These are phyloP conservation scores for Fusarium drepaniforme DNA, from an alignment of 2,329 filamentous ascomycete species.

Conservation along the genomic window DNA sequence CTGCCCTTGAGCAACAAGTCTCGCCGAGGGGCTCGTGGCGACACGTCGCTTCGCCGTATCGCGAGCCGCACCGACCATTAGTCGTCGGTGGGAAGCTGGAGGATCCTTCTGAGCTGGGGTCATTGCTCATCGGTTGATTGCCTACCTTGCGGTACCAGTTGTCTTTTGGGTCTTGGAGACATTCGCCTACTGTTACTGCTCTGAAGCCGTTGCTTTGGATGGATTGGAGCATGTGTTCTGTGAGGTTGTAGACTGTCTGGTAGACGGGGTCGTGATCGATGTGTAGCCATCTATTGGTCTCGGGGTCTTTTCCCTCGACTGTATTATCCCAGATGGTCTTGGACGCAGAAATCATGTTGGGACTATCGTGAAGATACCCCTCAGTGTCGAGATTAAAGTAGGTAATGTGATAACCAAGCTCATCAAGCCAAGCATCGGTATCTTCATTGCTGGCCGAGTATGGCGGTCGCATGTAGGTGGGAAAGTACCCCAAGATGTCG, in stretches of 20 bases:
- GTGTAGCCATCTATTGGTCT: slow-evolving; percentile 57
- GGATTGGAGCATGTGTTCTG: slow-evolving; percentile 56
- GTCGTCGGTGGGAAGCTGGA: slow-evolving; percentile 36
- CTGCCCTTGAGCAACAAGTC: slow-evolving; percentile 40
- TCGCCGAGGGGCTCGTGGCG: slow-evolving; percentile 25
- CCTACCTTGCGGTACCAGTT: slow-evolving; percentile 63
- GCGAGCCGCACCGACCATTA: slow-evolving; percentile 41
- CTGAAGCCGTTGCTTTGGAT: slow-evolving; percentile 56
- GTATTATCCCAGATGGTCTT: slow-evolving; percentile 54
- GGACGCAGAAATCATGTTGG: slow-evolving; percentile 60
- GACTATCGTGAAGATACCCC: slow-evolving; percentile 66
- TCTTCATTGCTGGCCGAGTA: slow-evolving; percentile 59
- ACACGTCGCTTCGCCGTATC: slow-evolving; percentile 37
- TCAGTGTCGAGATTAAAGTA: slow-evolving; percentile 73
- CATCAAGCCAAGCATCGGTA: slow-evolving; percentile 54
- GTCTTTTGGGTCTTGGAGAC: slow-evolving; percentile 63
- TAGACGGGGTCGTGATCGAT: slow-evolving; percentile 66
- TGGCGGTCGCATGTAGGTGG: slow-evolving; percentile 59
- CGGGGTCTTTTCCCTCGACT: slow-evolving; percentile 49
- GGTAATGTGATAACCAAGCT: slow-evolving; percentile 67
- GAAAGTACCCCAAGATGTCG: slow-evolving; percentile 55
- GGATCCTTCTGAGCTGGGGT: slow-evolving; percentile 19
- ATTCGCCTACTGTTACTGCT: slow-evolving; percentile 63
- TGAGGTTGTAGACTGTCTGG: slow-evolving; percentile 58
- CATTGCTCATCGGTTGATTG: neutral